phyloP scores from a whole-genome alignment of 2,329 filamentous ascomycete species.

The Cadophora gregata region DNA sequence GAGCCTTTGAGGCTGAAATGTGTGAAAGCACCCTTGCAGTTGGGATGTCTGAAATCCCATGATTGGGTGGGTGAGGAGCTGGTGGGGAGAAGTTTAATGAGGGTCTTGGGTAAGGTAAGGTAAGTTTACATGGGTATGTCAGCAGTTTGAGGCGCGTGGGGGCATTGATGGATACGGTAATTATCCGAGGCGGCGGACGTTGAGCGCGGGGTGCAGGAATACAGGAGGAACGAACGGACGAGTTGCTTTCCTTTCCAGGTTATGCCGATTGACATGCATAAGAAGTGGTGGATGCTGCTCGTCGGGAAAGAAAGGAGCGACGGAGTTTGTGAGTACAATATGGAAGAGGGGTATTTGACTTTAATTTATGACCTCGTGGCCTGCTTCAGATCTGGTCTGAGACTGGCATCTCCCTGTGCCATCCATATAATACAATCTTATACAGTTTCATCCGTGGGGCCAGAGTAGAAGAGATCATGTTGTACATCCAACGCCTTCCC shows the following conservation, averaged over 20 bases:
- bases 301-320: neutral
- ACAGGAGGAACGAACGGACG: neutral
- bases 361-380: neutral
- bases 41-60: neutral
- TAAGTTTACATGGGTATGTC: neutral
- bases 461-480: conserved; percentile 10
- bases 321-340: neutral
- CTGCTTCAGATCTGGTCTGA: neutral
- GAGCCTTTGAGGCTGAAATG: conserved; percentile 7
- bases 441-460: neutral
- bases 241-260: neutral
- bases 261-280: neutral
- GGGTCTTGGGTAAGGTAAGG: neutral
- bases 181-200: neutral
- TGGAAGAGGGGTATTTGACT: conserved; percentile 1
- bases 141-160: neutral
- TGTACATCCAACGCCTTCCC: conserved; percentile 5
- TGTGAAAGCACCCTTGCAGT: neutral
- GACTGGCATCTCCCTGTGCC: neutral
- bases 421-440: conserved; percentile 12
- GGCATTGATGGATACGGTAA: neutral
- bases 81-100: conserved; percentile 5
- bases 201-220: conserved; percentile 2
- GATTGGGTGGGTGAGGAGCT: conserved; percentile 6
- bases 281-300: neutral